Conservation (phyloP, 805 yeast species). For the Cyberlindnera xylosilytica region DNA sequence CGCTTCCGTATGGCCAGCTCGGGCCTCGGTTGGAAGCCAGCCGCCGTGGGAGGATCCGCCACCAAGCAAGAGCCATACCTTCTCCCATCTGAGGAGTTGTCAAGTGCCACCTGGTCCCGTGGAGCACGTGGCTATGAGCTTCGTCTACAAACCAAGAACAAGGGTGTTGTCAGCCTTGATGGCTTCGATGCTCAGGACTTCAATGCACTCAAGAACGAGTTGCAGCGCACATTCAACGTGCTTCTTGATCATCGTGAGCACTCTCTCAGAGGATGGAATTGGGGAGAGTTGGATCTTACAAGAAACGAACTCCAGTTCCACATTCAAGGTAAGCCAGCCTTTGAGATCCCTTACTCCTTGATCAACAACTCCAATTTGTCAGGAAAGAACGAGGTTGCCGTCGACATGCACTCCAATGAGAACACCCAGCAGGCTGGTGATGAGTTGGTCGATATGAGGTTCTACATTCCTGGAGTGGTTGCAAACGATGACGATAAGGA, state of each 20-base stretch:
- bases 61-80: conserved; percentile 70
- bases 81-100: conserved; percentile 81
- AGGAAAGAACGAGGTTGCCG: conserved; percentile 89
- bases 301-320: conserved; percentile 86
- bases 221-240: conserved; percentile 71
- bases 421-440: conserved; percentile 76
- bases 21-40: conserved; percentile 97
- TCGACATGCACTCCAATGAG: conserved; percentile 69
- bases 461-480: conserved; percentile 87
- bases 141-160: conserved; percentile 82
- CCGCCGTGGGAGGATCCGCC: conserved; percentile 45
- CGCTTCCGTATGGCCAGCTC: conserved; percentile 92
- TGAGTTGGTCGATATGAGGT: conserved; percentile 91
- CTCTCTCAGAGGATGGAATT: conserved; percentile 96
- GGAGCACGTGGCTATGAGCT: conserved; percentile 91
- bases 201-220: conserved; percentile 73
- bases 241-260: conserved; percentile 84
- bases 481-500: conserved; percentile 27
- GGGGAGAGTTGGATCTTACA: conserved; percentile 94
- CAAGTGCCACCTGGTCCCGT: conserved; percentile 84
- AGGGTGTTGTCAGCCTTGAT: conserved; percentile 82
- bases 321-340: conserved; percentile 83
- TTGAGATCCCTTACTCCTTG: conserved; percentile 81
- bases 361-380: conserved; percentile 85
- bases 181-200: conserved; percentile 90